phyloP scores from a whole-genome alignment of 2,329 filamentous ascomycete genomes.

The Trichoderma atrobrunneum region DNA sequence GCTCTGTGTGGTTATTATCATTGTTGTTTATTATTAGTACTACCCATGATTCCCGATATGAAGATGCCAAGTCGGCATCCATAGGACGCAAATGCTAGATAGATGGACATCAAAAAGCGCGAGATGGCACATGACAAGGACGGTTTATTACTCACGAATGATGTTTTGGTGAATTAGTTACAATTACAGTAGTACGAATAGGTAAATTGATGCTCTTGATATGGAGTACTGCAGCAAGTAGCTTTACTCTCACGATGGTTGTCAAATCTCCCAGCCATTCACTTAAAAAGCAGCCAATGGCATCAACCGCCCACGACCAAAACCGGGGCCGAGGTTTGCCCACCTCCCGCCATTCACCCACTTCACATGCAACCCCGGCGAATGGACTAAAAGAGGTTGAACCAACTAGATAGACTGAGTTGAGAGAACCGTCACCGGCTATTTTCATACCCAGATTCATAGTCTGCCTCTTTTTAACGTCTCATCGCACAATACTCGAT shows the following conservation, averaged over 20 bases:
- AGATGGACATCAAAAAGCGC: background rate
- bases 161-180: background rate
- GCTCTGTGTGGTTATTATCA: background rate
- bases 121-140: background rate
- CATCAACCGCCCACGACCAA: background rate
- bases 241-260: background rate
- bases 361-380: background rate
- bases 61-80: background rate
- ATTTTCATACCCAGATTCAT: background rate
- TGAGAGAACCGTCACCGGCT: background rate
- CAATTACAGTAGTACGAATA: background rate
- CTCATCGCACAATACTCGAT: background rate
- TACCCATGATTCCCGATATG: background rate
- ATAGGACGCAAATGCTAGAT: background rate
- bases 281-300: conserved; percentile 6
- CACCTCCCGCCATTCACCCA: conserved; percentile 1
- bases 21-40: background rate
- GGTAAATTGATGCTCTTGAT: background rate
- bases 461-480: background rate
- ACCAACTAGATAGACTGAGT: background rate
- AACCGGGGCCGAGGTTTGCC: conserved; percentile 13
- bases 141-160: background rate
- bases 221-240: background rate
- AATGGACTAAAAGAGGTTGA: background rate
- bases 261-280: background rate